Percentiles rank a stretch among this genome's conserved stretches.
Conservation (phyloP, 164 flowering plant species). For the Nymphaea colorata region DNA sequence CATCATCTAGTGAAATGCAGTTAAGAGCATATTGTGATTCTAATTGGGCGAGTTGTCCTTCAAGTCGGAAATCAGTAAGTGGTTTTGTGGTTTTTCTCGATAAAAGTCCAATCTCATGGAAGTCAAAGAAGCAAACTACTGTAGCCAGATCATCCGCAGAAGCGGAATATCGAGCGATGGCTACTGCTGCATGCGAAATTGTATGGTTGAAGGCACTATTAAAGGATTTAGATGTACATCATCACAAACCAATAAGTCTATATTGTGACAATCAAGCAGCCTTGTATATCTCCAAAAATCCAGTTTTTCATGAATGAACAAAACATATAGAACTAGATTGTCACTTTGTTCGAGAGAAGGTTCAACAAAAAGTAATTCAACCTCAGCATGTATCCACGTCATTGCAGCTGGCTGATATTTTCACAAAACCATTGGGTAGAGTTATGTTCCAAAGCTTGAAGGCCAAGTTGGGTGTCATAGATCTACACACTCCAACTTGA, state of each 20-base stretch:
- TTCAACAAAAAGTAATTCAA: background rate
- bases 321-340: background rate
- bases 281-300: conserved; percentile 1
- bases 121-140: conserved; percentile 2
- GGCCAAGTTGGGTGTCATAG: background rate
- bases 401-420: background rate
- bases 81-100: too few relatives aligned
- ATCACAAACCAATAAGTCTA: background rate
- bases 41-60: conserved; percentile 1
- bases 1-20: background rate
- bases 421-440: background rate
- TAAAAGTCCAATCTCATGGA: conserved; percentile 3
- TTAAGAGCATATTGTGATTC: background rate
- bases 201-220: background rate
- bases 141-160: conserved; percentile 5
- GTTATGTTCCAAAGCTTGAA: background rate
- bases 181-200: background rate
- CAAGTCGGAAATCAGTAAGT: background rate
- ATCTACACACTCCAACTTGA: background rate
- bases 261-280: conserved; percentile 18
- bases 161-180: conserved; percentile 8
- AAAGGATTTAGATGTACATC: background rate
- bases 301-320: background rate
- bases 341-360: background rate
- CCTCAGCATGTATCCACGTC: background rate